These are phyloP conservation scores for Acanthamoeba triangularis DNA, from an alignment of 208 protist species.

Conservation along the genomic window DNA sequence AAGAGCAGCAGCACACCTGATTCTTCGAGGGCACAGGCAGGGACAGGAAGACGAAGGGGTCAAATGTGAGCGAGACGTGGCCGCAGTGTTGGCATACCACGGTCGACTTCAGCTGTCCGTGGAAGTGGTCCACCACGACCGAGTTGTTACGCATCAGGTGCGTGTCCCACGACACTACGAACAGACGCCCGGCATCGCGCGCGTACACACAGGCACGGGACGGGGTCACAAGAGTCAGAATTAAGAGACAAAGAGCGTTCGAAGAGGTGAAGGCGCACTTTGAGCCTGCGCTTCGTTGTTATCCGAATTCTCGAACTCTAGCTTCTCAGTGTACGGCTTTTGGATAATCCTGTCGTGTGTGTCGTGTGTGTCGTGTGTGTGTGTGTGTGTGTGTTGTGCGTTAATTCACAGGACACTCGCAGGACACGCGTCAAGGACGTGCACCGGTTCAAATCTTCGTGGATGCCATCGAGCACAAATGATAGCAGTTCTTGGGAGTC, in stretches of 20 bases:
- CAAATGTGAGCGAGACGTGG: slow-evolving; percentile 87
- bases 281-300: neutral
- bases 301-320: neutral
- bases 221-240: no score
- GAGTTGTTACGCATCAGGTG: slow-evolving; percentile 94
- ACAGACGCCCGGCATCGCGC: neutral
- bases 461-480: slow-evolving; percentile 82
- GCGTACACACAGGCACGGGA: no score
- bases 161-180: slow-evolving; percentile 89
- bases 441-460: slow-evolving; percentile 85
- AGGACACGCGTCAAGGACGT: neutral
- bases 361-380: neutral
- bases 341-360: neutral
- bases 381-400: no score
- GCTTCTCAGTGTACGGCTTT: slow-evolving; percentile 33
- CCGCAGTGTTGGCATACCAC: slow-evolving; percentile 83
- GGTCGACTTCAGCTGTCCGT: slow-evolving; percentile 83
- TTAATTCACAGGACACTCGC: no score
- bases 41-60: slow-evolving; percentile 93
- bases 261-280: neutral
- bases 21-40: slow-evolving; percentile 83
- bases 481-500: slow-evolving; percentile 85
- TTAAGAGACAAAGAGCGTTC: neutral
- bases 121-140: slow-evolving; percentile 89
- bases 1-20: neutral